Conservation (phyloP, 2,329 filamentous ascomycete genomes). For the Ascochyta viciae-villosae region DNA sequence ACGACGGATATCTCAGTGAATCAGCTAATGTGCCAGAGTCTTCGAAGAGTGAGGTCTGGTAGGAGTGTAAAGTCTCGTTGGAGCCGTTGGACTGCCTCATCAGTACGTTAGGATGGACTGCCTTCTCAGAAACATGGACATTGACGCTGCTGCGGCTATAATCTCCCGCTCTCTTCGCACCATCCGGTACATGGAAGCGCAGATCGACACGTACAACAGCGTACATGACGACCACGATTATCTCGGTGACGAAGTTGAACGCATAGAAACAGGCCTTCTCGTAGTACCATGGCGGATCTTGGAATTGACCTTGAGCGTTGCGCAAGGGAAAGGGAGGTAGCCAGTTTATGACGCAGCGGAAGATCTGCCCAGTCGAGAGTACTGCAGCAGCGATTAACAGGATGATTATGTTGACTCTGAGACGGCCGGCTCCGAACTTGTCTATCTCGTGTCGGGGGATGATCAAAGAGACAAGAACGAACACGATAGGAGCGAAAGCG, state of each 20-base stretch:
- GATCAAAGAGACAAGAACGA: constrained; percentile 59
- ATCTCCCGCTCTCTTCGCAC: constrained; percentile 59
- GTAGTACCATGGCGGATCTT: constrained; percentile 69
- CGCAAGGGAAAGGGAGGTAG: constrained; percentile 55
- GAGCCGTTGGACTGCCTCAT: constrained; percentile 28
- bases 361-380: constrained; percentile 73
- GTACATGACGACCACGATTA: constrained; percentile 73
- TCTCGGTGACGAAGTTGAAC: constrained; percentile 79
- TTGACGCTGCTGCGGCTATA: constrained; percentile 37
- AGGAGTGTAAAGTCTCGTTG: constrained; percentile 39
- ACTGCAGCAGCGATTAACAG: constrained; percentile 64
- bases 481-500: constrained; percentile 70
- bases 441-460: constrained; percentile 52
- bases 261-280: constrained; percentile 77
- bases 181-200: constrained; percentile 78
- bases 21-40: constrained; percentile 44
- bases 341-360: constrained; percentile 69
- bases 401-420: constrained; percentile 71
- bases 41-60: constrained; percentile 40
- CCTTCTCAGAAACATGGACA: constrained; percentile 32
- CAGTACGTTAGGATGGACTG: constrained; percentile 23
- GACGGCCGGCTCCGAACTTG: constrained; percentile 74
- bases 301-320: constrained; percentile 52
- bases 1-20: constrained; percentile 41
- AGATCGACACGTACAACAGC: constrained; percentile 73